Percentiles rank a stretch among this genome's conserved stretches.
These are phyloP conservation scores for Hamigera avellanea DNA, from an alignment of 495 filamentous ascomycete genomes.

Conservation along the genomic window DNA sequence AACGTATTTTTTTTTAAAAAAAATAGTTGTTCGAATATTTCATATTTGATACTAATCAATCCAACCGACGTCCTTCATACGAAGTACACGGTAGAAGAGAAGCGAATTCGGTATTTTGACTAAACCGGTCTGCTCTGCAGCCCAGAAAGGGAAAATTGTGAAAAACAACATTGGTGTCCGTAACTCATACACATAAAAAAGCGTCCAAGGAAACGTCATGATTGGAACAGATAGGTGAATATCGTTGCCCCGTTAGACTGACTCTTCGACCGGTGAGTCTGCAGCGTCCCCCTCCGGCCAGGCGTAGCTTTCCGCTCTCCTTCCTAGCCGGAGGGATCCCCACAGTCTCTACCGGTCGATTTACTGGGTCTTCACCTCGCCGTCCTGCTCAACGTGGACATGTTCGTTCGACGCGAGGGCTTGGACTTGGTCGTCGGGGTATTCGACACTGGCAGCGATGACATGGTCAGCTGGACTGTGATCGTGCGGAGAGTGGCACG, in stretches of 20 bases:
- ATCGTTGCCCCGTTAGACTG: too few relatives aligned
- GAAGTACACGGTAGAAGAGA: too few relatives aligned
- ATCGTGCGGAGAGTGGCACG: background rate
- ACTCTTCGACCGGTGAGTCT: too few relatives aligned
- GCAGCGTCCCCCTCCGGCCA: too few relatives aligned
- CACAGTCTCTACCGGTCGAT: too few relatives aligned
- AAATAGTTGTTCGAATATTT: too few relatives aligned
- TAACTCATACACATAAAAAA: conserved; percentile 10
- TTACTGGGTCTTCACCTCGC: conserved; percentile 59
- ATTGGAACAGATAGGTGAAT: background rate
- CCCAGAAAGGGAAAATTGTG: background rate
- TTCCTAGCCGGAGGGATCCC: too few relatives aligned
- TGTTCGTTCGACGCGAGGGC: conserved; percentile 54
- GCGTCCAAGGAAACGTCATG: background rate
- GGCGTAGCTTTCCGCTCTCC: too few relatives aligned
- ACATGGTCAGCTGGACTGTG: conserved; percentile 4
- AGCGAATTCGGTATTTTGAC: too few relatives aligned
- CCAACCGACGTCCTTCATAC: too few relatives aligned
- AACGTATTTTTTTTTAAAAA: too few relatives aligned
- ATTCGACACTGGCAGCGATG: conserved; percentile 49
- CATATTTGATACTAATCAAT: too few relatives aligned
- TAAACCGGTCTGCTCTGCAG: background rate
- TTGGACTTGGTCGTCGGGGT: conserved; percentile 51
- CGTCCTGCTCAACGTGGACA: conserved; percentile 67
- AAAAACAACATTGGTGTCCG: conserved; percentile 5